Base-by-base conservation (phyloP, 441 rosid species). In the Brassica hybrid region DNA sequence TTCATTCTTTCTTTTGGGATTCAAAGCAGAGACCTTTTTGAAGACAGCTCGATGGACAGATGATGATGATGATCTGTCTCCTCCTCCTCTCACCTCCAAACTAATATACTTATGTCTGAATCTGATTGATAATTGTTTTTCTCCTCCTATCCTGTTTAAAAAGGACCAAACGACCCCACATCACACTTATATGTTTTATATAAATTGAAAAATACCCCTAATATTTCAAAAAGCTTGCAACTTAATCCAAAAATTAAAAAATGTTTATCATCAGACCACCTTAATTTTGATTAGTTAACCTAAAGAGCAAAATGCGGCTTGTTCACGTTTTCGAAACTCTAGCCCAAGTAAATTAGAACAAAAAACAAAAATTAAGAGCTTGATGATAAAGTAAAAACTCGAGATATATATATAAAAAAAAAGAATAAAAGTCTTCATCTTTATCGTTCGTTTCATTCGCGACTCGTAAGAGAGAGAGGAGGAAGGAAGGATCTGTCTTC, bases 1-100 rank as follows among this genome's bases (percentile, higher is more conserved):
- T 91, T 92, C 98, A 94, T 94, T 74, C 74, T 84, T 56, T 72
- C 64, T 21, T 65, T 69, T 73, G 30, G 21, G 75, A 43, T 65
- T 65, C 7, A 58, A 71, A 25, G 52, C 9, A 69, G 70, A 71
- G 69, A 78, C 63, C 60, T 67, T 67, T 67, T 0, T 2, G 41
- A 48, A n/a, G 36, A 45, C 30, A 65, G 69, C 54, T 18, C 54
- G 69, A 65, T 63, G 23, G 23, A 32, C 36, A 45, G n/a, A 43
- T 12, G 52, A 12, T 14, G 52, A 41, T 65, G 36, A 60, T 58
- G 63, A 59, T 25, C 64, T 16, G 21, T 66, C 70, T 43, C 11
- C 32, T 43, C 67, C 8, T 30, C 19, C 21, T 25, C 66, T 62
- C 66, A 30, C 66, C 19, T 62, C 43, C 21, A 32, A 17, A 16